Base-by-base conservation (phyloP, 495 filamentous ascomycete species). In the Penicillium mononematosum region DNA sequence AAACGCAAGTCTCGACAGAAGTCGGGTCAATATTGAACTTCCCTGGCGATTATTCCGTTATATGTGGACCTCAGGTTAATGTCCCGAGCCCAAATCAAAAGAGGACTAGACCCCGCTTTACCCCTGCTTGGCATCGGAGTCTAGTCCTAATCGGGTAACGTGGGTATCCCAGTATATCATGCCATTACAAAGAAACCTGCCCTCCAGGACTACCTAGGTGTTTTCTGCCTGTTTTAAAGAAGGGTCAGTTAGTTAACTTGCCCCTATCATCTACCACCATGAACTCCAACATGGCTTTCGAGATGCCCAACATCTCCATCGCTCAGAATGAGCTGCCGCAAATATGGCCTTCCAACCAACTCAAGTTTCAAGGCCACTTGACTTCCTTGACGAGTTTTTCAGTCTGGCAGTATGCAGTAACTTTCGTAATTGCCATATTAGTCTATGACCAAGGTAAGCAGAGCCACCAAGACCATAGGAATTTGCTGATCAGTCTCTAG, bases 401-500 rank as follows among this genome's bases (percentile, higher is more conserved):
- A 0, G 47, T 58, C 22, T 74, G 69, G 71, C 69, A 70, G 41
- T 74, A 72, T 50, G 27, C 67, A 1, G 57, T 68, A 9, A 59
- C 68, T 0, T 42, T 68, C 31, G 1, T 71, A 4, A 32, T 72
- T 2, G 61, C 58, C 10, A 43, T 71, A 14, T 39, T 75, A 4
- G 0, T 71, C 5, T 75, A 73, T 53, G 71, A 75, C 19, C 71
- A 75, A 65, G 58, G 71, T 75, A 62, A 41, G 5, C 19, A 34
- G 4, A 22, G 12, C 5, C n/a, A 1, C 3, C 12, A 0, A 24
- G 1, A 5, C 1, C 1, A 29, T n/a, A 11, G 1, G 19, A 41
- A 10, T 14, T 4, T 20, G 11, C 59, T 70, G 38, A 61, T 48
- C 45, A 69, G 5, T 53, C 1, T 36, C 47, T 42, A 95, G 91